phyloP scores from a whole-genome alignment of 768 basidiomycete species.

The Calocera viscosa region DNA sequence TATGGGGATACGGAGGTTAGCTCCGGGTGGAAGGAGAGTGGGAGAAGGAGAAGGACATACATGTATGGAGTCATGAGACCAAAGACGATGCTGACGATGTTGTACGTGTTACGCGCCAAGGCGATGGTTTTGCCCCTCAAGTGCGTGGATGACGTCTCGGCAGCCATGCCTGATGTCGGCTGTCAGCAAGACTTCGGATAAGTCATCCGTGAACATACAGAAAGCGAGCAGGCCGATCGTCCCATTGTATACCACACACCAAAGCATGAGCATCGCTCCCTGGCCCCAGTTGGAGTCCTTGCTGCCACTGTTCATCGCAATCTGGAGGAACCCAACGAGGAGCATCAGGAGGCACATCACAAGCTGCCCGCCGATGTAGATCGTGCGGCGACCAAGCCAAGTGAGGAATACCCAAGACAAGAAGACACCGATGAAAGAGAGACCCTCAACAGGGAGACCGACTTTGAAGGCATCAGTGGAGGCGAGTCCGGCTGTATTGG shows the following conservation, averaged over 20 bases:
- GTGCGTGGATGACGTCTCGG: conserved; percentile 23
- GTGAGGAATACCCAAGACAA: conserved; percentile 24
- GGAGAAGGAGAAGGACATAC: conserved; percentile 9
- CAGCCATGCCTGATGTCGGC: conserved; percentile 17
- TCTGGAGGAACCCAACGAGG: conserved; percentile 21
- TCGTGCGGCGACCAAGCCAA: conserved; percentile 24
- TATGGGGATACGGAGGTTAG: conserved; percentile 18
- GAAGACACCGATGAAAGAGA: conserved; percentile 25
- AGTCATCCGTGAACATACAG: not conserved
- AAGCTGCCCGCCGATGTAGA: conserved; percentile 24
- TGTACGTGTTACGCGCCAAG: conserved; percentile 17
- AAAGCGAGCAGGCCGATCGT: conserved; percentile 24
- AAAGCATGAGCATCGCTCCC: conserved; percentile 25
- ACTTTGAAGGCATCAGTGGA: conserved; percentile 17
- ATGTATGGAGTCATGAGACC: conserved; percentile 14
- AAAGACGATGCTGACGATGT: conserved; percentile 14
- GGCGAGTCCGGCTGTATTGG: conserved; percentile 20
- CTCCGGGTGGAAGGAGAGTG: conserved; percentile 13
- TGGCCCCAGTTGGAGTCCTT: conserved; percentile 19
- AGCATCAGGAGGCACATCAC: conserved; percentile 25
- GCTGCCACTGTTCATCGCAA: not conserved
- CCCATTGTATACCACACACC: conserved; percentile 23
- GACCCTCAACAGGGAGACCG: conserved; percentile 15
- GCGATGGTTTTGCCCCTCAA: conserved; percentile 26
- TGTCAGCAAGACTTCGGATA: not conserved